A percentile compares a stretch with the other conserved stretches of the same genome.
phyloP scores from a whole-genome alignment of 2,329 filamentous ascomycete genomes.

The Fusarium longipes region DNA sequence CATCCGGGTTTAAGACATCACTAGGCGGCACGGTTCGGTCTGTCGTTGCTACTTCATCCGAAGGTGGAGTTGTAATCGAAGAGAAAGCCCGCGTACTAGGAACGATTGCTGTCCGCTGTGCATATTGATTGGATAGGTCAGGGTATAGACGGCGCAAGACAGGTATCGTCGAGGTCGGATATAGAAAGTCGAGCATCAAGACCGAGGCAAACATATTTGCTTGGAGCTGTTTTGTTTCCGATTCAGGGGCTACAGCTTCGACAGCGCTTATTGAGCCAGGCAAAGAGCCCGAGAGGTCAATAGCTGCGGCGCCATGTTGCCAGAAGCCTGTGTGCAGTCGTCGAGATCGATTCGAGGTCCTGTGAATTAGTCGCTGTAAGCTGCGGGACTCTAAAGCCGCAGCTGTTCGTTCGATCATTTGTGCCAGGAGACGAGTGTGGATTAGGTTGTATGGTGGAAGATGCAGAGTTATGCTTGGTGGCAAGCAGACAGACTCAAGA shows the following conservation, averaged over 20 bases:
- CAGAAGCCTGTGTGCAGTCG: constrained; percentile 64
- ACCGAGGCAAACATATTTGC: constrained; percentile 57
- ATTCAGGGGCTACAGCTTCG: constrained; percentile 37
- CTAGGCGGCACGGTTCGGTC: background rate
- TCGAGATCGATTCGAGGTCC: constrained; percentile 54
- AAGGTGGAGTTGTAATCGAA: constrained; percentile 36
- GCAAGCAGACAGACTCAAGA: constrained; percentile 6
- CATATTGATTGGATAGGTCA: constrained; percentile 42
- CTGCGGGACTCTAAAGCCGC: constrained; percentile 66
- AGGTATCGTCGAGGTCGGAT: constrained; percentile 59
- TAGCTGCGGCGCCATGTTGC: constrained; percentile 63
- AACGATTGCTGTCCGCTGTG: constrained; percentile 11
- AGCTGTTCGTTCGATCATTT: constrained; percentile 70
- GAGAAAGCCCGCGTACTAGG: constrained; percentile 46
- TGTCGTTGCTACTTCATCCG: background rate
- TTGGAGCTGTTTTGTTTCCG: constrained; percentile 42
- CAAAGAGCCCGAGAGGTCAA: constrained; percentile 61
- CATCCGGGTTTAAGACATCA: background rate
- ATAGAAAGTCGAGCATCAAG: constrained; percentile 67
- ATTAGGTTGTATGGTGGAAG: constrained; percentile 30
- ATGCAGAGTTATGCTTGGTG: constrained; percentile 43
- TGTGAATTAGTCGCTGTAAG: constrained; percentile 63
- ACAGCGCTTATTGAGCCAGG: constrained; percentile 49
- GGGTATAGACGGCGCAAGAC: constrained; percentile 56
- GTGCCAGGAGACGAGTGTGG: constrained; percentile 33